Percentiles rank a stretch among this genome's conserved stretches.
phyloP scores from a whole-genome alignment of 192 early-diverging fungal species.

The Umbelopsis sp. region DNA sequence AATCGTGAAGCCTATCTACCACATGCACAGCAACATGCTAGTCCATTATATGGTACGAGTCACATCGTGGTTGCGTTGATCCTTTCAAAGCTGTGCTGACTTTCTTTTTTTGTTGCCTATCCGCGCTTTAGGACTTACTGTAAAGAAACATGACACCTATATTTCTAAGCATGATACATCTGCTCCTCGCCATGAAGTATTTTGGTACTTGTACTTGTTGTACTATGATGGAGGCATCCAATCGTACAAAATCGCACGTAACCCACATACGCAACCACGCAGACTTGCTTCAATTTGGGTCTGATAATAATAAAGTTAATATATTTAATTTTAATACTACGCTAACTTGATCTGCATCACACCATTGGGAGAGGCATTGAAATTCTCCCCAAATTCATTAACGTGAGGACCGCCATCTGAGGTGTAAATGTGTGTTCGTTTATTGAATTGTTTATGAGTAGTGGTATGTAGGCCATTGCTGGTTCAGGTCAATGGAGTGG shows the following conservation, averaged over 20 bases:
- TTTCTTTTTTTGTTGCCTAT: not conserved
- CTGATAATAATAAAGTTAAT: not conserved
- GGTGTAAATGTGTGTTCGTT: too few species aligned
- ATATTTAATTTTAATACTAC: not conserved
- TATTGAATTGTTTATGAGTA: too few species aligned
- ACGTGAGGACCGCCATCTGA: too few species aligned
- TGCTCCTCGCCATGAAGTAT: not conserved
- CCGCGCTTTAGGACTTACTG: constrained; percentile 20
- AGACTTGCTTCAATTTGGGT: constrained; percentile 2
- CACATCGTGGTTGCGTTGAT: not conserved
- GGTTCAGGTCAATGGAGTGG: not conserved
- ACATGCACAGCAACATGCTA: constrained; percentile 3
- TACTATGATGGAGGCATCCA: constrained; percentile 25
- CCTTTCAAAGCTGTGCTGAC: not conserved
- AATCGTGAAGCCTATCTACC: constrained; percentile 34
- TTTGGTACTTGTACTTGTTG: constrained; percentile 25
- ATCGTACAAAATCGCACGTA: constrained; percentile 25
- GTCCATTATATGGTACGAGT: constrained; percentile 31
- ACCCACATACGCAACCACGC: constrained; percentile 2
- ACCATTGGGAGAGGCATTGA: too few species aligned
- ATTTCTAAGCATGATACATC: constrained; percentile 2
- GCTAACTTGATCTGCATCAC: too few species aligned
- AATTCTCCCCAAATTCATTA: too few species aligned
- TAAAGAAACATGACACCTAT: constrained; percentile 15
- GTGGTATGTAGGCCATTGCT: too few species aligned